Evolutionary conservation across 192 early-diverging fungal genomes (phyloP).

Genomic region (Linnemannia hyalina): DNA sequence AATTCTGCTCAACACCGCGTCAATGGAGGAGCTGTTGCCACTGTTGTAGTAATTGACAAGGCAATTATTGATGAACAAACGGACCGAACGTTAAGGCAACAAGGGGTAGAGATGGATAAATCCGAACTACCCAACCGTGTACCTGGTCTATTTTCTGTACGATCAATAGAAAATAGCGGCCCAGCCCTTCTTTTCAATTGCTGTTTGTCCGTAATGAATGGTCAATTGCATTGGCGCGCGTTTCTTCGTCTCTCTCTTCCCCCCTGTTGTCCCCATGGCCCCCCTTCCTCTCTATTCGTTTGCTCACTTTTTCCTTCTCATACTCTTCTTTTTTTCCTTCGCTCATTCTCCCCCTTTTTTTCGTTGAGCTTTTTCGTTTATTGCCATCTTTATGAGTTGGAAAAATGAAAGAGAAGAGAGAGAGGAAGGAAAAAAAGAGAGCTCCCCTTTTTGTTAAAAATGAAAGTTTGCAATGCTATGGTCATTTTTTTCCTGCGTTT

Average conservation of each 20-base stretch:
- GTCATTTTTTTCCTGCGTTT: background rate
- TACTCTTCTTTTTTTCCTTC: background rate
- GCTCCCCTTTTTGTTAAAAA: background rate
- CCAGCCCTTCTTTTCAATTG: background rate
- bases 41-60: too few relatives aligned
- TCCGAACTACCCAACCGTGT: background rate
- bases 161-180: background rate
- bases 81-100: too few relatives aligned
- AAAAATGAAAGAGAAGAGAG: background rate
- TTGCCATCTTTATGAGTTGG: background rate
- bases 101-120: background rate
- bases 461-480: background rate
- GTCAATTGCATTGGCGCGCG: background rate
- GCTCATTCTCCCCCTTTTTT: conserved; percentile 4
- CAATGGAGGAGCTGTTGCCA: too few relatives aligned
- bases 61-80: too few relatives aligned
- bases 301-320: background rate
- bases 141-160: background rate
- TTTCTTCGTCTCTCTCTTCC: background rate
- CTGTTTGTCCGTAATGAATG: background rate
- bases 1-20: too few relatives aligned
- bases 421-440: background rate
- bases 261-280: background rate
- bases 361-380: background rate
- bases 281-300: background rate